A percentile compares a stretch with the other conserved stretches of the same genome.
phyloP scores from a whole-genome alignment of 306 rosid species.

The Castanea crenata region DNA sequence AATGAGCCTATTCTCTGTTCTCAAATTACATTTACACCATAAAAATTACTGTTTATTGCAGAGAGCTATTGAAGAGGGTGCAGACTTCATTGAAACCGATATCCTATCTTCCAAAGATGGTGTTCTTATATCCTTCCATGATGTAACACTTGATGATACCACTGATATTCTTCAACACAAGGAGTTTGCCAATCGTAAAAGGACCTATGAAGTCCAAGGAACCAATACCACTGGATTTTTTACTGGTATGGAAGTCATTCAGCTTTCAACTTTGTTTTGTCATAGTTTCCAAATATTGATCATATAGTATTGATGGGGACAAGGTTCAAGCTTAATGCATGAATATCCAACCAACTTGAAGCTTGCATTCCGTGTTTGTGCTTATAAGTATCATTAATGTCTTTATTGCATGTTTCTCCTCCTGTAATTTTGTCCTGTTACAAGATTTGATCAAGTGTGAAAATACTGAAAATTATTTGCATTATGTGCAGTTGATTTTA shows the following conservation, averaged over 20 bases:
- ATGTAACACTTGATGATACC: constrained; percentile 65
- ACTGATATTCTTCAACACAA: constrained; percentile 60
- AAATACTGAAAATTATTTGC: constrained; percentile 1
- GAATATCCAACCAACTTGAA: constrained; percentile 10
- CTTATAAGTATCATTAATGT: background rate
- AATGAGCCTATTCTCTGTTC: constrained; percentile 1
- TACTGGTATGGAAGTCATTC: constrained; percentile 43
- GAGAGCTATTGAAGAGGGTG: constrained; percentile 96
- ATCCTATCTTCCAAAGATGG: constrained; percentile 88
- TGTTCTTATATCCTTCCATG: constrained; percentile 80
- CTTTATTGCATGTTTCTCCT: constrained; percentile 11
- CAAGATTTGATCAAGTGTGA: constrained; percentile 9
- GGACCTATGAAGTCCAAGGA: constrained; percentile 84
- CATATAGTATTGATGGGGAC: background rate
- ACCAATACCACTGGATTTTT: constrained; percentile 68
- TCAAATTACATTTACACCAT: constrained; percentile 8
- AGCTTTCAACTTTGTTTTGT: background rate
- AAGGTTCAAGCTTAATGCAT: background rate
- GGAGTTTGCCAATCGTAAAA: constrained; percentile 73
- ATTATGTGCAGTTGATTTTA: constrained; percentile 77
- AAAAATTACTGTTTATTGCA: constrained; percentile 35
- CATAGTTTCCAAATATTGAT: background rate
- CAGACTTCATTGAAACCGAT: constrained; percentile 96
- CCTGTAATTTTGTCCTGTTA: background rate
- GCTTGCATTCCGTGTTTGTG: background rate